Evolutionary conservation across 1,139 yeast genomes (phyloP), one percentile per base, ranked within the genome.

Genomic region (Sugiyamaella neomexicana): DNA sequence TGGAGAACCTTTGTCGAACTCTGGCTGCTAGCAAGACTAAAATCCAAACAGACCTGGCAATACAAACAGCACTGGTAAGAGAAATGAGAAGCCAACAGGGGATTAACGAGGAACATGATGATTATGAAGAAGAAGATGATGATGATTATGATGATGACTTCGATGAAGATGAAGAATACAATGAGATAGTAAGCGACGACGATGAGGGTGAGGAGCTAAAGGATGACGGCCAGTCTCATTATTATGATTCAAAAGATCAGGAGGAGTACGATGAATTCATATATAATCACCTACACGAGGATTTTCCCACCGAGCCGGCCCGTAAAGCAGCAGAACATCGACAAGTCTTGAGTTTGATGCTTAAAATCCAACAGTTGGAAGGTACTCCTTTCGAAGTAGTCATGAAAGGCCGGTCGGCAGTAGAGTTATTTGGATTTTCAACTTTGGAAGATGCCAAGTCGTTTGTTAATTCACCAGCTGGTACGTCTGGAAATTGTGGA

Each of bases 111-210:
- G 15, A 6, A 20, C 15, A 25, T 34, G 46, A 13, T 36, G 23
- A 44, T 25, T 52, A 54, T 12, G 55, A 46, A 16, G 15, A 42
- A 13, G 50, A 52, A 13, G 3, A 37, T 32, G 55, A 32, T n/a
- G n/a, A n/a, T n/a, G n/a, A n/a, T n/a, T n/a, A n/a, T n/a, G n/a
- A n/a, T n/a, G n/a, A 20, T n/a, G n/a, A n/a, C n/a, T n/a, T n/a
- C n/a, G 53, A 43, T 17, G 50, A 25, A 9, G 50, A 50, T 20
- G 50, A 40, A 12, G 45, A 31, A 8, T 20, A 27, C 29, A 15
- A 38, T 16, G 44, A 20, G 25, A 20, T 20, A 20, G 25, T 20
- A 20, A 20, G 25, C 25, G 25, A 48, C 23, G 29, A 37, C 44
- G 40, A 32, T 7, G 48, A 43, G 12, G n/a, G n/a, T 43, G 15